phyloP scores from a whole-genome alignment of 2,329 filamentous ascomycete species.

The Clonostachys solani region DNA sequence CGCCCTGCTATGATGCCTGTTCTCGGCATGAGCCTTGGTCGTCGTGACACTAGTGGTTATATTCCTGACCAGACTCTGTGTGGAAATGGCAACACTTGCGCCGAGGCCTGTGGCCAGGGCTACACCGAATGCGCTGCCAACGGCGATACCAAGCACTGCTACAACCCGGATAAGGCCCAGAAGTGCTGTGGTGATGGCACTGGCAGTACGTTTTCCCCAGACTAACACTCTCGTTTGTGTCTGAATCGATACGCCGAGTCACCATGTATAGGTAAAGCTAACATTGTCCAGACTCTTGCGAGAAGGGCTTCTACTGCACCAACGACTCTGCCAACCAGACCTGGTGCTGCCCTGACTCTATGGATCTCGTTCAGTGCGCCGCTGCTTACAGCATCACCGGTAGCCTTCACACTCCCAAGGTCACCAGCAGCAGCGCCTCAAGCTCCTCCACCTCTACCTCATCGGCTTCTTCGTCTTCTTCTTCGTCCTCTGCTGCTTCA shows the following conservation, averaged over 20 bases:
- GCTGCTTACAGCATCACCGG: conserved; percentile 42
- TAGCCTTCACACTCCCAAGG: conserved; percentile 32
- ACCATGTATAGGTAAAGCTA: too few relatives aligned
- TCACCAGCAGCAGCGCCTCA: conserved; percentile 19
- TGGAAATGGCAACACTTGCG: conserved; percentile 45
- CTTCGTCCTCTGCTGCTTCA: conserved; percentile 17
- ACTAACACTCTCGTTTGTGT: not conserved
- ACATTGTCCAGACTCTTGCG: conserved; percentile 47
- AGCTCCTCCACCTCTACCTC: conserved; percentile 17
- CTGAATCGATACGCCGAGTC: not conserved
- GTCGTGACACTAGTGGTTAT: conserved; percentile 42
- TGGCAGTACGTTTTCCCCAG: conserved; percentile 44
- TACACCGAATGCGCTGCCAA: conserved; percentile 44
- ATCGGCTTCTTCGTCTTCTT: conserved; percentile 19
- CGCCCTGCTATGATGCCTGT: conserved; percentile 28
- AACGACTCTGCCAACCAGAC: conserved; percentile 43
- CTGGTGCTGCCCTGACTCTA: conserved; percentile 56
- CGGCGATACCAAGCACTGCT: conserved; percentile 53
- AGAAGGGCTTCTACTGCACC: conserved; percentile 59
- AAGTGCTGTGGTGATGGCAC: conserved; percentile 52
- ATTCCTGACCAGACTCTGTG: conserved; percentile 43
- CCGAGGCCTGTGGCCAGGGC: conserved; percentile 47
- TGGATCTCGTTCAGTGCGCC: conserved; percentile 51
- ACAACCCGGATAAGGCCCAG: conserved; percentile 44
- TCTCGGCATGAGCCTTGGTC: conserved; percentile 32